Conservation (phyloP, 768 basidiomycete genomes). For the Sporobolomyces pararoseus region DNA sequence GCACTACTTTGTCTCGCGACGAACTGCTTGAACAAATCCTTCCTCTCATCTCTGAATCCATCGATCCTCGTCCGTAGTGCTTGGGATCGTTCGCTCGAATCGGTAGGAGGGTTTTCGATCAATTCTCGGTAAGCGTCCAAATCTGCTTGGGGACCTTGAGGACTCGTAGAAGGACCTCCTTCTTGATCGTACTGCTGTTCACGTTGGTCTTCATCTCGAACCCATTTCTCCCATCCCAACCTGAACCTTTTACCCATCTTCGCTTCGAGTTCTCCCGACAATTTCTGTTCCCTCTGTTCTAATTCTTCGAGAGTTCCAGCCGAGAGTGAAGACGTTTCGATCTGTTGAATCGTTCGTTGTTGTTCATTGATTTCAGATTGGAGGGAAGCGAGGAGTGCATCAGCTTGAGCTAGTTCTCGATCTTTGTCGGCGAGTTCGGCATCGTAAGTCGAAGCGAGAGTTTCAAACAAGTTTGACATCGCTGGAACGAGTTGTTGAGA, state of each 20-base stretch:
- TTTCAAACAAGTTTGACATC: slow-evolving; percentile 78
- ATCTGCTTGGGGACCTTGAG: slow-evolving; percentile 29
- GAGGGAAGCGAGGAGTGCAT: slow-evolving; percentile 76
- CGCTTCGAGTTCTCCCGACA: slow-evolving; percentile 63
- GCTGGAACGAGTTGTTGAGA: slow-evolving; percentile 80
- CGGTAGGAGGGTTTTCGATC: slow-evolving; percentile 55
- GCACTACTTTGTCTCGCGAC: slow-evolving; percentile 65
- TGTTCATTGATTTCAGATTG: slow-evolving; percentile 85
- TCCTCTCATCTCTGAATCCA: slow-evolving; percentile 65
- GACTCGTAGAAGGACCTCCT: not conserved
- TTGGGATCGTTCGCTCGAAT: slow-evolving; percentile 56
- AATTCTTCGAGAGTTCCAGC: slow-evolving; percentile 64
- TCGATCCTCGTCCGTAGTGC: slow-evolving; percentile 62
- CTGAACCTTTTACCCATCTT: slow-evolving; percentile 81
- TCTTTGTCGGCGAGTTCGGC: slow-evolving; percentile 87
- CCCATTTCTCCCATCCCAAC: slow-evolving; percentile 89
- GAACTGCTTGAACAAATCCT: slow-evolving; percentile 65
- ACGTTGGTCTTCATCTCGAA: slow-evolving; percentile 73
- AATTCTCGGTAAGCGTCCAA: slow-evolving; percentile 36
- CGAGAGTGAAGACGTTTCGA: slow-evolving; percentile 55
- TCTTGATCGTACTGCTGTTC: slow-evolving; percentile 56
- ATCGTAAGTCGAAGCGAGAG: slow-evolving; percentile 83
- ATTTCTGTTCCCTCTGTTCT: slow-evolving; percentile 58
- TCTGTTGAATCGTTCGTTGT: slow-evolving; percentile 67
- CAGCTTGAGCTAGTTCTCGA: slow-evolving; percentile 82